Percentiles rank a stretch among this genome's conserved stretches.
These are phyloP conservation scores for Marasmius tenuissimus DNA, from an alignment of 1,284 basidiomycete genomes.

Conservation along the genomic window DNA sequence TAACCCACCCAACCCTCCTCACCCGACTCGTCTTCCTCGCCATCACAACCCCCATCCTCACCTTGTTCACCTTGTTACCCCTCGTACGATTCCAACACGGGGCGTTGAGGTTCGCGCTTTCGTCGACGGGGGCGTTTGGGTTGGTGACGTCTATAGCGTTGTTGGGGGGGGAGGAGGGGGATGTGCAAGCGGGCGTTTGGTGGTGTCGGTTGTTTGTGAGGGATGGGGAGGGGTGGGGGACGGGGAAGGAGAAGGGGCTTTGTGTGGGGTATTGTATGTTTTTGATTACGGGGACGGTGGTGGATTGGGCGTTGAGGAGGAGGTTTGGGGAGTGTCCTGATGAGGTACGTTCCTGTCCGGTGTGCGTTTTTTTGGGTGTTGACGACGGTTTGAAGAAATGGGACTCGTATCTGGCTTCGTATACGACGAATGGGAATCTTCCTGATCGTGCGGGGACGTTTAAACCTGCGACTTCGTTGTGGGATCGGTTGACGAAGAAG, in stretches of 20 bases:
- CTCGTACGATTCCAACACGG: slow-evolving; percentile 44
- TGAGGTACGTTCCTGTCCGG: slow-evolving; percentile 43
- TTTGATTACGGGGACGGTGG: slow-evolving; percentile 40
- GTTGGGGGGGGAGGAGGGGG: slow-evolving; percentile 55
- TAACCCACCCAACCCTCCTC: slow-evolving; percentile 59
- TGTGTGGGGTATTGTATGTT: slow-evolving; percentile 59
- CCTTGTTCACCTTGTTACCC: slow-evolving; percentile 45
- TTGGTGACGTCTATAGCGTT: slow-evolving; percentile 53
- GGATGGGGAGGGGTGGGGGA: slow-evolving; percentile 51
- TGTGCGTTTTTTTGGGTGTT: no score
- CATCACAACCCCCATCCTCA: slow-evolving; percentile 40
- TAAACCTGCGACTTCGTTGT: slow-evolving; percentile 48
- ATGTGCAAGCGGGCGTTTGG: slow-evolving; percentile 12
- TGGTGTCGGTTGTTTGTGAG: slow-evolving; percentile 61
- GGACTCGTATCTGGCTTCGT: slow-evolving; percentile 65
- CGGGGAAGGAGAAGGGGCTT: slow-evolving; percentile 53
- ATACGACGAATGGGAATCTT: slow-evolving; percentile 43
- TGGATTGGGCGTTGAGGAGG: slow-evolving; percentile 55
- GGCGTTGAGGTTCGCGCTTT: slow-evolving; percentile 47
- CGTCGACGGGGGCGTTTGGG: slow-evolving; percentile 60
- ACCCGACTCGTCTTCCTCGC: slow-evolving; percentile 51
- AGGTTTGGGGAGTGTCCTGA: slow-evolving; percentile 68
- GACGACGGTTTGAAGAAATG: slow-evolving; percentile 48
- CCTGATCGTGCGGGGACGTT: slow-evolving; percentile 47
- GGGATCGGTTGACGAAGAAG: slow-evolving; percentile 36